A percentile compares a stretch with the other conserved stretches of the same genome.
Conservation (phyloP, 2,329 filamentous ascomycete genomes). For the Penicillium sp. region DNA sequence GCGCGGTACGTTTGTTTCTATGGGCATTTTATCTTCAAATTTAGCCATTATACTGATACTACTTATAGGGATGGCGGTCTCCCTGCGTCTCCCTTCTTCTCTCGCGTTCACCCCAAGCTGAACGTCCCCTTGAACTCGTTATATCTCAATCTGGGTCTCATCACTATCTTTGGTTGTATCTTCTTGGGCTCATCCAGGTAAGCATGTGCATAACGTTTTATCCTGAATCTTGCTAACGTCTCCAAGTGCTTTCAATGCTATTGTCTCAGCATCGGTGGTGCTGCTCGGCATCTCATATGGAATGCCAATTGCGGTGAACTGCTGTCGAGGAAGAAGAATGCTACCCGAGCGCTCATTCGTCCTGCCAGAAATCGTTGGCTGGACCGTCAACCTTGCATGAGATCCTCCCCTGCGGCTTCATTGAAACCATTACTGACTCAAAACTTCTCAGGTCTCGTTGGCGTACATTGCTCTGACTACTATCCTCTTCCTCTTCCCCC, state of each 20-base stretch:
- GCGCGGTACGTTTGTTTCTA: slow-evolving; percentile 25
- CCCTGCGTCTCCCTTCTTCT: slow-evolving; percentile 60
- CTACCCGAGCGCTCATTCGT: slow-evolving; percentile 62
- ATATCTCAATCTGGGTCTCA: slow-evolving; percentile 58
- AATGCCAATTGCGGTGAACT: slow-evolving; percentile 70
- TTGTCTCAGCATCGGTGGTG: slow-evolving; percentile 69
- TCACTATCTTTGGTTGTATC: slow-evolving; percentile 68
- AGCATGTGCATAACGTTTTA: background rate
- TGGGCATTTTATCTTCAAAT: background rate
- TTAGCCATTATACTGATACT: background rate
- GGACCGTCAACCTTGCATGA: slow-evolving; percentile 58
- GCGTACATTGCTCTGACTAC: slow-evolving; percentile 69
- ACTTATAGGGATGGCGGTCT: slow-evolving; percentile 61
- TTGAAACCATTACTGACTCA: slow-evolving; percentile 1
- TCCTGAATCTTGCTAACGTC: background rate
- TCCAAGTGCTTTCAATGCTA: slow-evolving; percentile 65
- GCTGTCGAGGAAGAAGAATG: slow-evolving; percentile 63
- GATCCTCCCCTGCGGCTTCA: background rate
- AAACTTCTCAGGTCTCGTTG: slow-evolving; percentile 52
- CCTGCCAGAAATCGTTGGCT: slow-evolving; percentile 55
- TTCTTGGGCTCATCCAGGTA: slow-evolving; percentile 61
- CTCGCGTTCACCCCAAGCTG: slow-evolving; percentile 60
- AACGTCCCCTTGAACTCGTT: slow-evolving; percentile 67
- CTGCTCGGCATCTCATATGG: slow-evolving; percentile 71
- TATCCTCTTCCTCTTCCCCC: slow-evolving; percentile 73